Percentiles rank a stretch among this genome's conserved stretches.
These are phyloP conservation scores for Hypoxylon sp. DNA, from an alignment of 2,329 filamentous ascomycete species.

Conservation along the genomic window DNA sequence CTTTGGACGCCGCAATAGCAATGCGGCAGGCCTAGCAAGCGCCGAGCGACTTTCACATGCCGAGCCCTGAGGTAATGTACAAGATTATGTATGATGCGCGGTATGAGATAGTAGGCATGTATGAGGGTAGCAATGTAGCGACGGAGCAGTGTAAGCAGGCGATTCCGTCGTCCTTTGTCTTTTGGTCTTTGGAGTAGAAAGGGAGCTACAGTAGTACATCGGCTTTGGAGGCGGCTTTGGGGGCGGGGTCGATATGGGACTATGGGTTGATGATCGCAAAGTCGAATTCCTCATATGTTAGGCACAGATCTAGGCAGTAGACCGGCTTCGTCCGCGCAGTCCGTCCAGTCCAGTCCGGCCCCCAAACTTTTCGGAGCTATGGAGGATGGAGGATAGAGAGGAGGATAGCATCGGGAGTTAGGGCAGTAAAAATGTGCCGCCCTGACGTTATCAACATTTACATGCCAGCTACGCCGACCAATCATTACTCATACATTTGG, in stretches of 20 bases:
- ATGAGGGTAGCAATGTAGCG: too few relatives aligned
- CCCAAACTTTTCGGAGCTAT: slow-evolving; percentile 24
- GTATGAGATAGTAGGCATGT: too few relatives aligned
- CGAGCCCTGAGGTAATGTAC: not conserved
- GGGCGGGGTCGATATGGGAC: not conserved
- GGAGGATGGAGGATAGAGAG: not conserved
- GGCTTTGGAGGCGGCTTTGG: not conserved
- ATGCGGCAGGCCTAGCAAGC: slow-evolving; percentile 2
- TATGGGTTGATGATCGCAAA: not conserved
- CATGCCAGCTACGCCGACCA: too few relatives aligned
- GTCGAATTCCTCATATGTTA: not conserved
- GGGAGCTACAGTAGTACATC: too few relatives aligned
- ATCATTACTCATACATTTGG: too few relatives aligned
- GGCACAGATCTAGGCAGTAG: slow-evolving; percentile 12
- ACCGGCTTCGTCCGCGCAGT: slow-evolving; percentile 6
- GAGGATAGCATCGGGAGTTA: too few relatives aligned
- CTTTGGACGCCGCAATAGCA: slow-evolving; percentile 15
- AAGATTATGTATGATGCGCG: too few relatives aligned
- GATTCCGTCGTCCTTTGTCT: too few relatives aligned
- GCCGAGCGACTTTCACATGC: slow-evolving; percentile 28
- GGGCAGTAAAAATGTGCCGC: too few relatives aligned
- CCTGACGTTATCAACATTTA: too few relatives aligned
- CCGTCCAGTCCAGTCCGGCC: slow-evolving; percentile 8
- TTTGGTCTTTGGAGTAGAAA: too few relatives aligned
- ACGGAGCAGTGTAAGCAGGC: too few relatives aligned